Conservation (phyloP, 108 stramenopile species). For the Cyclostephanos invisitatus region DNA sequence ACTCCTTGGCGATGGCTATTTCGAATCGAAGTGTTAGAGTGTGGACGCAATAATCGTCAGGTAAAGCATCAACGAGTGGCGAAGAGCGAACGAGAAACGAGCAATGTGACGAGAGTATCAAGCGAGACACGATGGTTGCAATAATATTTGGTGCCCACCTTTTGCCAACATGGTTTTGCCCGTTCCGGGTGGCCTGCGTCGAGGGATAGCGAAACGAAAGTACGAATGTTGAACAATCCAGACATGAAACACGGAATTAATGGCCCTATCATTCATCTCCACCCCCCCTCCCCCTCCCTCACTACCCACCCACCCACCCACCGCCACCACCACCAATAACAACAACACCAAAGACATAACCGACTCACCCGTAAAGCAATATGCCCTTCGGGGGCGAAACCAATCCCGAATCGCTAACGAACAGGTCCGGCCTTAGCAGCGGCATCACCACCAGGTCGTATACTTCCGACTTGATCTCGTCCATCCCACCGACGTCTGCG, state of each 20-base stretch:
- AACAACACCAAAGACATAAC: not conserved
- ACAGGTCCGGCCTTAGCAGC: constrained; percentile 86
- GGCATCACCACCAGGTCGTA: constrained; percentile 93
- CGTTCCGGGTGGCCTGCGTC: constrained; percentile 28
- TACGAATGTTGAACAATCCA: constrained; percentile 12
- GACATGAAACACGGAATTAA: not conserved
- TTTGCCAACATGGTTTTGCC: constrained; percentile 98
- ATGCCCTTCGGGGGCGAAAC: constrained; percentile 89
- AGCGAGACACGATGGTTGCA: not conserved
- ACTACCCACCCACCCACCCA: too few relatives aligned
- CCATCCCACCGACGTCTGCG: constrained; percentile 91
- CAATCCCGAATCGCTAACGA: constrained; percentile 55
- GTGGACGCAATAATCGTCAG: not conserved
- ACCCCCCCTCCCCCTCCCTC: constrained; percentile 3
- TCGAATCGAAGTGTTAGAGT: not conserved
- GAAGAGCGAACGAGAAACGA: not conserved
- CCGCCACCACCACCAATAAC: too few relatives aligned
- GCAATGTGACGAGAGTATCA: not conserved
- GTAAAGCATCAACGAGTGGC: not conserved
- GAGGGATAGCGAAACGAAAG: too few relatives aligned
- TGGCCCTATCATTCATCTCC: not conserved
- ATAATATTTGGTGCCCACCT: constrained; percentile 37
- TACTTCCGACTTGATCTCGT: constrained; percentile 84
- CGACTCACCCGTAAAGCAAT: constrained; percentile 91
- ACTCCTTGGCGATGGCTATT: constrained; percentile 93